Conservation (phyloP, 345 rosid species). For the Melaleuca alternifolia region DNA sequence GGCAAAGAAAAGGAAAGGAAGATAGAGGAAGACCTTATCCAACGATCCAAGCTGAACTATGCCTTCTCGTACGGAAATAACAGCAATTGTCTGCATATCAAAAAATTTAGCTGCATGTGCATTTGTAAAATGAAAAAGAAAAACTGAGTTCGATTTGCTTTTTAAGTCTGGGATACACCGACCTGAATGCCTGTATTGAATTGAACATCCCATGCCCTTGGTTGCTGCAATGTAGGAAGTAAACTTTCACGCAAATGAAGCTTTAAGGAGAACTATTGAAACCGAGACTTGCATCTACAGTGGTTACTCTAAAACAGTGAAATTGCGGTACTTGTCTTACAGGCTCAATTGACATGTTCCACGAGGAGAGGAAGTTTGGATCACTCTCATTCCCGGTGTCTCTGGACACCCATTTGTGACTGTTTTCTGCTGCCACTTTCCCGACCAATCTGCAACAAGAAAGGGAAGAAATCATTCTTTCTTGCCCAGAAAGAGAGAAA, state of each 20-base stretch:
- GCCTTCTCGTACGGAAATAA: constrained; percentile 70
- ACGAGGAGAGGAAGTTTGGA: constrained; percentile 30
- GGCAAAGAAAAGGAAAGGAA: not conserved
- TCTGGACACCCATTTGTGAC: constrained; percentile 62
- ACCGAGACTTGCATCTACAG: not conserved
- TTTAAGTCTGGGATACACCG: not conserved
- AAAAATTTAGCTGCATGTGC: not conserved
- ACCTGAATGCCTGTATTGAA: constrained; percentile 76
- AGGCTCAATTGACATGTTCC: constrained; percentile 47
- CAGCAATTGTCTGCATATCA: constrained; percentile 51
- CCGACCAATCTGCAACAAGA: constrained; percentile 47
- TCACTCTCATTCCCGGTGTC: constrained; percentile 36
- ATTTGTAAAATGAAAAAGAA: not conserved
- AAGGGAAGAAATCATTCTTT: not conserved
- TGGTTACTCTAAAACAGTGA: not conserved
- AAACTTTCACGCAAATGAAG: not conserved
- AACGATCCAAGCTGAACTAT: constrained; percentile 63
- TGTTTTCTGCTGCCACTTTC: constrained; percentile 66
- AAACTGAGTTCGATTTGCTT: not conserved
- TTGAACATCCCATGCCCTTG: constrained; percentile 62
- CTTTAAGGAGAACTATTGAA: not conserved
- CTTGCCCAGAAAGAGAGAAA: not conserved
- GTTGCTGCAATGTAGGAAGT: constrained; percentile 29
- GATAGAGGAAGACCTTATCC: constrained; percentile 29
- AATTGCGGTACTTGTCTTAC: constrained; percentile 23